Percentiles rank a stretch among this genome's conserved stretches.
Evolutionary conservation across 2,329 filamentous ascomycete genomes (phyloP).

Genomic region (Fusarium tupiense): DNA sequence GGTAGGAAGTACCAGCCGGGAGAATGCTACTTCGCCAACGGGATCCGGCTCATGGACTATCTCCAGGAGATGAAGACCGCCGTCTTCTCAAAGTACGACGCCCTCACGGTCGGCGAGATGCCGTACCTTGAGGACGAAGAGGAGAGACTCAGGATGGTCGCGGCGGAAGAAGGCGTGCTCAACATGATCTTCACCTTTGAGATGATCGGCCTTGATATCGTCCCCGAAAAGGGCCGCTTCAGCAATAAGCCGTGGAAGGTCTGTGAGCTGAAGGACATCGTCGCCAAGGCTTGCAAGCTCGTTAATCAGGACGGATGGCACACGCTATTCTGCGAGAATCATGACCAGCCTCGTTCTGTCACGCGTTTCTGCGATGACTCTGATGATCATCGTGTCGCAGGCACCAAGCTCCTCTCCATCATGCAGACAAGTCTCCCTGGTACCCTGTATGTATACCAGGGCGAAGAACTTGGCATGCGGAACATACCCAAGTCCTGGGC

Average conservation of each 20-base stretch:
- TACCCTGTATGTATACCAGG: constrained; percentile 73
- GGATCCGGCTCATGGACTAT: constrained; percentile 74
- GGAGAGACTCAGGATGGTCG: neutral
- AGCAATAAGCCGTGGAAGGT: neutral
- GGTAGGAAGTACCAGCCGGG: constrained; percentile 61
- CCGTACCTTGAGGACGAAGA: constrained; percentile 65
- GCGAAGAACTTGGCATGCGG: constrained; percentile 71
- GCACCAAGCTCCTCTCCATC: constrained; percentile 68
- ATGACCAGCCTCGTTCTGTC: constrained; percentile 70
- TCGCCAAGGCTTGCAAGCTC: neutral
- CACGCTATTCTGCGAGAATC: constrained; percentile 64
- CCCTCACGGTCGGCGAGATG: constrained; percentile 73
- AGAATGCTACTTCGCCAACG: constrained; percentile 68
- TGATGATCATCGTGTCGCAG: constrained; percentile 56
- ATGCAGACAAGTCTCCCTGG: constrained; percentile 63
- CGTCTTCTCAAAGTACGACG: constrained; percentile 68
- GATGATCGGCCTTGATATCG: neutral
- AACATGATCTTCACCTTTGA: constrained; percentile 12
- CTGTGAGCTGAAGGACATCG: neutral
- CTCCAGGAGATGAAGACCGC: constrained; percentile 69
- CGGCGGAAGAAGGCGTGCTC: neutral
- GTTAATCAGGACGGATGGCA: neutral
- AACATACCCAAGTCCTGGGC: constrained; percentile 67
- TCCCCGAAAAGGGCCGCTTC: neutral
- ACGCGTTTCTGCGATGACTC: constrained; percentile 63